These are phyloP conservation scores for Amylocystis lapponica DNA, from an alignment of 768 basidiomycete genomes.

Conservation along the genomic window DNA sequence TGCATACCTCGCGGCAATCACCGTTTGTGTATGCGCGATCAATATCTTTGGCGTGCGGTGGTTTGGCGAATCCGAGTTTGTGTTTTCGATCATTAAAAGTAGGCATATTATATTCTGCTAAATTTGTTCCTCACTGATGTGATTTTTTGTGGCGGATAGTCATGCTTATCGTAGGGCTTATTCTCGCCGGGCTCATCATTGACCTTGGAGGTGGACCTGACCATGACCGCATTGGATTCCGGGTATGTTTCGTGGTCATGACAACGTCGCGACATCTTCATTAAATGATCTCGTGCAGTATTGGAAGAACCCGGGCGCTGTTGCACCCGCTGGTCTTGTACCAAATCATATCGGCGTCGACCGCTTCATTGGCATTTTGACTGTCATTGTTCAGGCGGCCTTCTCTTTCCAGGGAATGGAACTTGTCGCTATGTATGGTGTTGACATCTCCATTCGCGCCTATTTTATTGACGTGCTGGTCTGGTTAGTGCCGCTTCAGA, in stretches of 20 bases:
- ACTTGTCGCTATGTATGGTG: constrained; percentile 56
- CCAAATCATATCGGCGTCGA: constrained; percentile 30
- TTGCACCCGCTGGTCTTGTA: constrained; percentile 27
- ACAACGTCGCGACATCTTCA: constrained; percentile 8
- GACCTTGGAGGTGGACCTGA: constrained; percentile 76
- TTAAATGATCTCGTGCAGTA: constrained; percentile 31
- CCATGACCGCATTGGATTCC: constrained; percentile 63
- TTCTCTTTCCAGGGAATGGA: constrained; percentile 82
- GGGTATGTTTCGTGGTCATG: constrained; percentile 32
- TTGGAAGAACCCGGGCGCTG: constrained; percentile 69
- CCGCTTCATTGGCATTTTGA: constrained; percentile 34
- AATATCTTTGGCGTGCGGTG: constrained; percentile 70
- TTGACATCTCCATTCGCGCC: constrained; percentile 12
- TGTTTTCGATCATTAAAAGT: constrained; percentile 64
- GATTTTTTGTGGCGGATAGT: constrained; percentile 33
- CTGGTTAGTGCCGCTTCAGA: constrained; percentile 61
- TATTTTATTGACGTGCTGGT: constrained; percentile 4
- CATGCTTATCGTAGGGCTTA: constrained; percentile 52
- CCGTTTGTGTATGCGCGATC: constrained; percentile 50
- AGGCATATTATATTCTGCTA: constrained; percentile 15
- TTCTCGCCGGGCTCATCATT: constrained; percentile 60
- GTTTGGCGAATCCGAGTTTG: constrained; percentile 71
- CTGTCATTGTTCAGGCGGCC: constrained; percentile 46
- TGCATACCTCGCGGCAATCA: constrained; percentile 55
- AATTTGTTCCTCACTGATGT: constrained; percentile 12